Conservation (phyloP, 495 filamentous ascomycete species). For the Neurospora sp. region DNA sequence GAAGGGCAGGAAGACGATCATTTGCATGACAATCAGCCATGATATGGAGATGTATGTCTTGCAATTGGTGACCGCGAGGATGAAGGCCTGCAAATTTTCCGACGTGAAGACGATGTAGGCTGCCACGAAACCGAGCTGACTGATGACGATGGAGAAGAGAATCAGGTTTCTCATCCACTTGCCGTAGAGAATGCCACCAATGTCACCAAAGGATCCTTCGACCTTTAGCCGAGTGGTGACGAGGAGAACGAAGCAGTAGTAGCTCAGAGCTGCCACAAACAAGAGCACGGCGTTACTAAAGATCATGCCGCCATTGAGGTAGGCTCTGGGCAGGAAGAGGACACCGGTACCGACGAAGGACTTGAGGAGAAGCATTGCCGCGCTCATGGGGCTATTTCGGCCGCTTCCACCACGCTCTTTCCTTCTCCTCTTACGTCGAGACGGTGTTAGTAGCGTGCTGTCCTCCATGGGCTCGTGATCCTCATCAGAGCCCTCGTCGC, state of each 20-base stretch:
- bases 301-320: slow-evolving; percentile 92
- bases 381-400: slow-evolving; percentile 60
- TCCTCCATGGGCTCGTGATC: slow-evolving; percentile 68
- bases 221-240: slow-evolving; percentile 77
- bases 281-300: slow-evolving; percentile 89
- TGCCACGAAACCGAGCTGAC: slow-evolving; percentile 88
- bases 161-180: slow-evolving; percentile 82
- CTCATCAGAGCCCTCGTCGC: slow-evolving; percentile 46
- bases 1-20: slow-evolving; percentile 86
- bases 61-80: slow-evolving; percentile 73
- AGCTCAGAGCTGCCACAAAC: slow-evolving; percentile 71
- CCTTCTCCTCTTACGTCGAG: slow-evolving; percentile 56
- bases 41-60: slow-evolving; percentile 71
- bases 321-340: slow-evolving; percentile 85
- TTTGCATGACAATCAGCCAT: slow-evolving; percentile 82
- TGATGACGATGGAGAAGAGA: slow-evolving; percentile 80
- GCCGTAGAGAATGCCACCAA: slow-evolving; percentile 85
- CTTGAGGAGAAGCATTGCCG: slow-evolving; percentile 78
- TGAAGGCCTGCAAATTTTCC: slow-evolving; percentile 91
- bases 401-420: slow-evolving; percentile 63
- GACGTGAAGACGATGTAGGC: slow-evolving; percentile 99
- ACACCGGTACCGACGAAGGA: slow-evolving; percentile 97
- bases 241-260: slow-evolving; percentile 92
- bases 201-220: slow-evolving; percentile 88
- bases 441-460: slow-evolving; percentile 67